These are phyloP conservation scores for Termitomyces sp. DNA, from an alignment of 1,284 basidiomycete genomes.

Conservation along the genomic window DNA sequence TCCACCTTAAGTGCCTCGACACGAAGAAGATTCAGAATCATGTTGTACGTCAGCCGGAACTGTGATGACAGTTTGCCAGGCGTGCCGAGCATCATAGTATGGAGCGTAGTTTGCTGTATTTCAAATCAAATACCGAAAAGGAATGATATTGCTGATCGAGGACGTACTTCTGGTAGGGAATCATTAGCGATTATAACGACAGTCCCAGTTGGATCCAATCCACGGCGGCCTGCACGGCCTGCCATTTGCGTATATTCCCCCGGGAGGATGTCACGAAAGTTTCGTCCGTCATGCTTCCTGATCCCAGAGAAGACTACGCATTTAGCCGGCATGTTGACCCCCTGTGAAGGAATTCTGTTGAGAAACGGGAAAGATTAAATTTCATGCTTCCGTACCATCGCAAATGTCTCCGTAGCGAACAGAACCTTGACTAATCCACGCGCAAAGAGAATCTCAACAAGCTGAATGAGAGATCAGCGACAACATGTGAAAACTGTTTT, in stretches of 20 bases:
- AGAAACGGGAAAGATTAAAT: neutral
- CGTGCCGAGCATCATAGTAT: constrained; percentile 89
- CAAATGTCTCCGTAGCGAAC: constrained; percentile 99
- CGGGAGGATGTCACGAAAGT: constrained; percentile 85
- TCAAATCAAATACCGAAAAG: neutral
- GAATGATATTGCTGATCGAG: neutral
- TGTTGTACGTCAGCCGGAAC: constrained; percentile 98
- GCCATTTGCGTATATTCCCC: constrained; percentile 99
- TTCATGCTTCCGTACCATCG: constrained; percentile 67
- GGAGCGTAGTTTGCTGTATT: constrained; percentile 64
- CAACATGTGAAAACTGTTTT: neutral
- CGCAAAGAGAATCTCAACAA: constrained; percentile 95
- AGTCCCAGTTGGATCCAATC: constrained; percentile 92
- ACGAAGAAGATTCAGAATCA: constrained; percentile 96
- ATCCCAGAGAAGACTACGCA: constrained; percentile 96
- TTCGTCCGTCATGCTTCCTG: constrained; percentile 93
- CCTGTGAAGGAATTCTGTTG: constrained; percentile 44
- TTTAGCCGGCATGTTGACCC: constrained; percentile 99
- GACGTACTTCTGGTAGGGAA: constrained; percentile 75
- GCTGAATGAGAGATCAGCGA: constrained; percentile 39
- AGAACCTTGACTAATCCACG: constrained; percentile 95
- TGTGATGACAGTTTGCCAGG: constrained; percentile 94
- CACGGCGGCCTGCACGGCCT: constrained; percentile 93
- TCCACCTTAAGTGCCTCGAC: constrained; percentile 97
- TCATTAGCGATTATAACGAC: constrained; percentile 90